Percentiles rank a stretch among this genome's conserved stretches.
These are phyloP conservation scores for Bauhinia variegata DNA, from an alignment of 306 rosid genomes.

Conservation along the genomic window DNA sequence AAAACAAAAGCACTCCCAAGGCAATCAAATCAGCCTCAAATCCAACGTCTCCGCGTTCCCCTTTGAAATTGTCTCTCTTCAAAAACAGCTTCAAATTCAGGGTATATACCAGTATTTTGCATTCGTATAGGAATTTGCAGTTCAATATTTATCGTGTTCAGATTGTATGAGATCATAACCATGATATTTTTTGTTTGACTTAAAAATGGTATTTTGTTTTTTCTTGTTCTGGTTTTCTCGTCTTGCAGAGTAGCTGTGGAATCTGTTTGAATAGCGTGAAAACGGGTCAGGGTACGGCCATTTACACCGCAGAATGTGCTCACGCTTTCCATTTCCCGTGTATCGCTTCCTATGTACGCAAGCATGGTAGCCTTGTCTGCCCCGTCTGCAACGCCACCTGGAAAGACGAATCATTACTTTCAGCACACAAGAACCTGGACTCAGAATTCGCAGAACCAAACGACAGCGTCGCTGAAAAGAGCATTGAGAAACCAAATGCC, in stretches of 20 bases:
- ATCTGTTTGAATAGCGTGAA: constrained; percentile 89
- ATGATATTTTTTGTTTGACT: neutral
- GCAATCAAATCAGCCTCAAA: constrained; percentile 49
- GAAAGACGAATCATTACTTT: constrained; percentile 87
- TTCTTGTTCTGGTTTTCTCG: neutral
- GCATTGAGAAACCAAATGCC: constrained; percentile 28
- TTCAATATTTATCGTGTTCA: too few species aligned
- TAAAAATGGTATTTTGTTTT: neutral
- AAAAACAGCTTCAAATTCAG: constrained; percentile 95
- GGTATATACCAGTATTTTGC: constrained; percentile 31
- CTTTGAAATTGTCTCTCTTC: constrained; percentile 86
- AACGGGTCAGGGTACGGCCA: constrained; percentile 95
- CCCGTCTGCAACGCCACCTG: constrained; percentile 83
- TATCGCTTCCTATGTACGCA: constrained; percentile 70
- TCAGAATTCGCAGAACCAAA: constrained; percentile 29
- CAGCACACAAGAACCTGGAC: constrained; percentile 60
- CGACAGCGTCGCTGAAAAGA: constrained; percentile 16
- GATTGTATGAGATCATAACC: neutral
- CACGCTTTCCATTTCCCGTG: constrained; percentile 97
- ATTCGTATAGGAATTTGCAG: too few species aligned
- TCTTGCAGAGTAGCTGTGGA: constrained; percentile 87
- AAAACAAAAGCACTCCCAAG: constrained; percentile 50
- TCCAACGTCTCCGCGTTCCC: constrained; percentile 89
- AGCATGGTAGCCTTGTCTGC: constrained; percentile 69
- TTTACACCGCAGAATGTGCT: constrained; percentile 91